phyloP scores from a whole-genome alignment of 257 asterid species.

The Salvia rosmarinus region DNA sequence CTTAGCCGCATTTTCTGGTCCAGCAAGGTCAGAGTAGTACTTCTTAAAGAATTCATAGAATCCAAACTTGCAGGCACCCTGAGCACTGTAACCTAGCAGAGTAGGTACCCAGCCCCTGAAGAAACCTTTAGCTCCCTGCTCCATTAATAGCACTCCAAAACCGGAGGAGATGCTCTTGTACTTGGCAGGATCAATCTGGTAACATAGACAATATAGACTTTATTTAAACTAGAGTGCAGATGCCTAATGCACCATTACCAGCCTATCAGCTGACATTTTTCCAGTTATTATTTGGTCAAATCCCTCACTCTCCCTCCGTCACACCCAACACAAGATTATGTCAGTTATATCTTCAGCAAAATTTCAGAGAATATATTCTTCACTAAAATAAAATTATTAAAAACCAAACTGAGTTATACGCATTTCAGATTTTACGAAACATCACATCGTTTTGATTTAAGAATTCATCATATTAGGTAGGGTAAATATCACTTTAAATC shows the following conservation, averaged over 20 bases:
- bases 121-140: conserved; percentile 55
- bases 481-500: too few species aligned
- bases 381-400: neutral
- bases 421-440: neutral
- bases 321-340: neutral
- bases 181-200: conserved; percentile 53
- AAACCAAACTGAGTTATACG: neutral
- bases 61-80: conserved; percentile 66
- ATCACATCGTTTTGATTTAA: neutral
- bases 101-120: conserved; percentile 63
- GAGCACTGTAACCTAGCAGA: conserved; percentile 56
- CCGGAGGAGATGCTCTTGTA: conserved; percentile 62
- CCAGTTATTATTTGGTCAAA: neutral
- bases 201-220: neutral
- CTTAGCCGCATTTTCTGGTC: conserved; percentile 49
- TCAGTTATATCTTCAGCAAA: neutral
- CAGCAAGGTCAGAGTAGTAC: conserved; percentile 55
- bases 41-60: conserved; percentile 56
- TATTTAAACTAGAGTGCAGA: neutral
- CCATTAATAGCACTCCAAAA: conserved; percentile 50
- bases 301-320: neutral
- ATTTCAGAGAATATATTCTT: neutral
- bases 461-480: neutral
- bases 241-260: neutral
- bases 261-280: neutral